These are phyloP conservation scores for Aaosphaeria pasadenensis DNA, from an alignment of 2,329 filamentous ascomycete species.

Conservation along the genomic window DNA sequence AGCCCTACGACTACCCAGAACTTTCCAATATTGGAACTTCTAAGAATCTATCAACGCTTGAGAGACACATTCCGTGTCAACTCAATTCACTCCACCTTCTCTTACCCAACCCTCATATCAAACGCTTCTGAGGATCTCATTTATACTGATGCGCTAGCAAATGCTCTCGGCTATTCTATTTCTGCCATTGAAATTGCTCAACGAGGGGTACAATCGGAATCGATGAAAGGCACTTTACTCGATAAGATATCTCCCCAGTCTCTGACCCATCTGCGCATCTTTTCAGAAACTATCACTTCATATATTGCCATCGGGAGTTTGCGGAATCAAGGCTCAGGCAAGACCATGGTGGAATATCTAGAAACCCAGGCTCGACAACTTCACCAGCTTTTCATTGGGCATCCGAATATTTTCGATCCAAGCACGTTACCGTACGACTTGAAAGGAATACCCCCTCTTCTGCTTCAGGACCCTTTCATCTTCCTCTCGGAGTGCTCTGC, in stretches of 20 bases:
- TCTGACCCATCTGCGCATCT: slow-evolving; percentile 80
- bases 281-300: slow-evolving; percentile 83
- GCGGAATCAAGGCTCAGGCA: slow-evolving; percentile 57
- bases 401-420: slow-evolving; percentile 40
- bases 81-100: slow-evolving; percentile 46
- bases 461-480: slow-evolving; percentile 70
- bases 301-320: slow-evolving; percentile 77
- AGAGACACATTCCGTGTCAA: slow-evolving; percentile 55
- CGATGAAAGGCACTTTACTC: slow-evolving; percentile 67
- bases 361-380: slow-evolving; percentile 69
- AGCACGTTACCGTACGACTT: slow-evolving; percentile 40
- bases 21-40: slow-evolving; percentile 44
- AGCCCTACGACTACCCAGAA: slow-evolving; percentile 13
- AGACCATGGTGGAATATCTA: slow-evolving; percentile 64
- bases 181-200: slow-evolving; percentile 88
- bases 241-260: slow-evolving; percentile 81
- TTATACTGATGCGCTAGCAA: slow-evolving; percentile 58
- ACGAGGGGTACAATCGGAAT: slow-evolving; percentile 73
- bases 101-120: slow-evolving; percentile 40
- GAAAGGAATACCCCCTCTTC: slow-evolving; percentile 51
- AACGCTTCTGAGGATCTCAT: slow-evolving; percentile 46
- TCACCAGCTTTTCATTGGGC: slow-evolving; percentile 68
- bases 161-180: slow-evolving; percentile 77
- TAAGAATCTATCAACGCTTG: slow-evolving; percentile 55
- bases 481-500: slow-evolving; percentile 80